Percentiles rank a stretch among this genome's conserved stretches.
These are phyloP conservation scores for Isatis tinctoria DNA, from an alignment of 345 rosid genomes.

Conservation along the genomic window DNA sequence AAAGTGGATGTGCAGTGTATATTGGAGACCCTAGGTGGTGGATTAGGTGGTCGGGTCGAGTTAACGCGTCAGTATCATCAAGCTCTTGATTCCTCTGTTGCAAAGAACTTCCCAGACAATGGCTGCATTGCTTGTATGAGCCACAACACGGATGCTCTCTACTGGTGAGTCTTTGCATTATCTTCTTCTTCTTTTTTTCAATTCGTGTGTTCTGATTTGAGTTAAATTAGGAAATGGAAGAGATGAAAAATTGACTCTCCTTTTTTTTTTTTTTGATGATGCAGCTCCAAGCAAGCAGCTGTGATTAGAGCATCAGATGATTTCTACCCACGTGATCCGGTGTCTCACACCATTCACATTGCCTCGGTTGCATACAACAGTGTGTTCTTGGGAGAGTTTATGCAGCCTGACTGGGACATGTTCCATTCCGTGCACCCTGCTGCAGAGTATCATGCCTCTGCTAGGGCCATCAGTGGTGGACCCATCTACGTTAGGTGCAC, in stretches of 20 bases:
- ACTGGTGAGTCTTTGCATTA: conserved; percentile 47
- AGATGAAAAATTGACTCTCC: neutral
- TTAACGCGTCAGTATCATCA: conserved; percentile 80
- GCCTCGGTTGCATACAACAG: conserved; percentile 89
- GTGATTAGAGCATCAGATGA: conserved; percentile 93
- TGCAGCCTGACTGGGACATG: conserved; percentile 99
- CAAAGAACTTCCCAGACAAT: conserved; percentile 73
- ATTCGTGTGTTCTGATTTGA: neutral
- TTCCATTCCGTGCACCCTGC: conserved; percentile 90
- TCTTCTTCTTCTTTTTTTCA: neutral
- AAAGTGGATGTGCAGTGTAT: conserved; percentile 93
- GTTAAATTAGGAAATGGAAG: neutral
- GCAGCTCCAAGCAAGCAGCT: conserved; percentile 94
- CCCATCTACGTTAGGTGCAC: conserved; percentile 79
- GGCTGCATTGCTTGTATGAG: conserved; percentile 98
- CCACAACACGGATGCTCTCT: conserved; percentile 89
- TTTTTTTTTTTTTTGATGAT: neutral
- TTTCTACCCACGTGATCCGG: conserved; percentile 88
- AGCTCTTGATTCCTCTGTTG: conserved; percentile 84
- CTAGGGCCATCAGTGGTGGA: conserved; percentile 93
- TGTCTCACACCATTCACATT: conserved; percentile 86
- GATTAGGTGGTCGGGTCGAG: conserved; percentile 84
- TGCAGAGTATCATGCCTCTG: conserved; percentile 92
- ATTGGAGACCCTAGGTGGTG: conserved; percentile 80
- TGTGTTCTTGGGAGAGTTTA: conserved; percentile 82